Evolutionary conservation across 2,329 filamentous ascomycete species (phyloP).

Genomic region (Aspergillus sp.): DNA sequence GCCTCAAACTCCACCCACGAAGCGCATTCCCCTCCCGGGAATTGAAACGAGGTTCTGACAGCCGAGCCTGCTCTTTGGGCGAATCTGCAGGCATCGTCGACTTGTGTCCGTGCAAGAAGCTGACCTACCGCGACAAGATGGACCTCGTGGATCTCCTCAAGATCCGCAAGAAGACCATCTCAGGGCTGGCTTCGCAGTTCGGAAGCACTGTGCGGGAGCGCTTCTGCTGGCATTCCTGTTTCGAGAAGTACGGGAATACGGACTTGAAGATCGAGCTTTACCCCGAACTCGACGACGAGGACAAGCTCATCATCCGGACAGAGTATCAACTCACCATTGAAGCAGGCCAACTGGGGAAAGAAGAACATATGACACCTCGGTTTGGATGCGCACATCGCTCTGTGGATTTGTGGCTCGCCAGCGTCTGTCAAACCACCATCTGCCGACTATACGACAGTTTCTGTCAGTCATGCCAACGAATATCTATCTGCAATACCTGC

Average conservation of each 20-base stretch:
- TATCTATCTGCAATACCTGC: slow-evolving; percentile 32
- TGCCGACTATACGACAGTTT: slow-evolving; percentile 29
- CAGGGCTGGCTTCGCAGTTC: slow-evolving; percentile 21
- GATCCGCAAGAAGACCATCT: slow-evolving; percentile 22
- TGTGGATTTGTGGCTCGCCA: slow-evolving; percentile 35
- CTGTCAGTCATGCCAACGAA: slow-evolving; percentile 31
- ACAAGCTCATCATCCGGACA: slow-evolving; percentile 29
- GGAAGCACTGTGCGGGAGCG: slow-evolving; percentile 23
- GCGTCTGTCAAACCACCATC: slow-evolving; percentile 32
- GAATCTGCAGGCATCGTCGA: slow-evolving; percentile 33
- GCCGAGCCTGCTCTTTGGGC: slow-evolving; percentile 29
- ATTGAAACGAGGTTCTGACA: slow-evolving; percentile 27
- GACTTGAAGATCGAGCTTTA: slow-evolving; percentile 30
- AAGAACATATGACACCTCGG: slow-evolving; percentile 34
- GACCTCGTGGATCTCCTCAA: slow-evolving; percentile 30
- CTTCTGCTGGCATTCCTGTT: slow-evolving; percentile 36
- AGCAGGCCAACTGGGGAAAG: slow-evolving; percentile 31
- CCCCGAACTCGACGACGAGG: slow-evolving; percentile 28
- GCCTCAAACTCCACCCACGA: slow-evolving; percentile 35
- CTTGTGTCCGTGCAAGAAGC: slow-evolving; percentile 35
- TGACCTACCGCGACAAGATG: slow-evolving; percentile 34
- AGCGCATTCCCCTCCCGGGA: slow-evolving; percentile 28
- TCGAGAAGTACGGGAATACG: slow-evolving; percentile 29
- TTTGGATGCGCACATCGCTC: slow-evolving; percentile 37
- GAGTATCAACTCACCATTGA: slow-evolving; percentile 33